Conservation (phyloP, 2,329 filamentous ascomycete genomes). For the Xylaria sp. region DNA sequence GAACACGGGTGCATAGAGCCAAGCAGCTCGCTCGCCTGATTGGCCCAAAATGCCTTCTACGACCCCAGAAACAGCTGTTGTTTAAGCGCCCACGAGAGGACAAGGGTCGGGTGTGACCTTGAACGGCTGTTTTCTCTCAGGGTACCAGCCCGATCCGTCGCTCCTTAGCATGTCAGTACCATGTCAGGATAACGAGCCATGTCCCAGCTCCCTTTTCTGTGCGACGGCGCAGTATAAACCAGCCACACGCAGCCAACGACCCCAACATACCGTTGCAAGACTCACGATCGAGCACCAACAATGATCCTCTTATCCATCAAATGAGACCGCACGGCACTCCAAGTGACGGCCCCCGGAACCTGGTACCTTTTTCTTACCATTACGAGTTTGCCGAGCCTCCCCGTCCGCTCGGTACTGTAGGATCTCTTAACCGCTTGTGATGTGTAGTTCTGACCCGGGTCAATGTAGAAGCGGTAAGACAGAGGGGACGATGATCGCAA, state of each 20-base stretch:
- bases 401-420: neutral
- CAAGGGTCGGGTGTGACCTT: constrained; percentile 37
- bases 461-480: constrained; percentile 28
- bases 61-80: constrained; percentile 37
- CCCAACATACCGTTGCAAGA: neutral
- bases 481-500: constrained; percentile 6
- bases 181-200: constrained; percentile 19
- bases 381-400: constrained; percentile 13
- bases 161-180: too few species aligned
- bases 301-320: constrained; percentile 18
- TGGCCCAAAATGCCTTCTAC: constrained; percentile 31
- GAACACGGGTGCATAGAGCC: constrained; percentile 34
- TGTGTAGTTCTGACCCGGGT: constrained; percentile 11
- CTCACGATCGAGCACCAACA: constrained; percentile 25
- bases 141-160: constrained; percentile 32
- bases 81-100: constrained; percentile 41
- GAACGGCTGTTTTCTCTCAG: constrained; percentile 28
- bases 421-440: constrained; percentile 8
- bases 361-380: constrained; percentile 16
- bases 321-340: constrained; percentile 25
- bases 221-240: constrained; percentile 18
- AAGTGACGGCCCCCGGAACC: constrained; percentile 24
- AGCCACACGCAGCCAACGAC: constrained; percentile 22
- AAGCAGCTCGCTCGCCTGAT: constrained; percentile 31
- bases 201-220: constrained; percentile 9